A percentile compares a stretch with the other conserved stretches of the same genome.
Evolutionary conservation across 139 green algal species (phyloP).

Genomic region (Chlorella sp.): DNA sequence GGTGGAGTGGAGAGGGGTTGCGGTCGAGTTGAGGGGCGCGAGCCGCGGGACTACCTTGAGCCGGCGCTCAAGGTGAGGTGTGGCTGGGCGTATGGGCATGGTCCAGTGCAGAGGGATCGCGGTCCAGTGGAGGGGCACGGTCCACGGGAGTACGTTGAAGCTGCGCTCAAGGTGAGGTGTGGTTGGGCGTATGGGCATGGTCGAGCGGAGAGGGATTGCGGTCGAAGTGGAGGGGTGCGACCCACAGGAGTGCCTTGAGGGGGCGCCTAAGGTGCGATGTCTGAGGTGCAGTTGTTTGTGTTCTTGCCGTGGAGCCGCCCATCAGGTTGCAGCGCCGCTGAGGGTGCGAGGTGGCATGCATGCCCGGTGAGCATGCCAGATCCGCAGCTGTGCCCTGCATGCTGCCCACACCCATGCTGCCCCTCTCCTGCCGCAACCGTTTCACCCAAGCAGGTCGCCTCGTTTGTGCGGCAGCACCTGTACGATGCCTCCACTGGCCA

Average conservation of each 20-base stretch:
- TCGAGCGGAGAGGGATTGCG: background rate
- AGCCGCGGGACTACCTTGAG: background rate
- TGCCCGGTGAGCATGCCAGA: background rate
- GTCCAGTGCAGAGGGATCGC: background rate
- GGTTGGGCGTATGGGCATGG: background rate
- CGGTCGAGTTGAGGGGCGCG: background rate
- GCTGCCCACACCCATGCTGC: background rate
- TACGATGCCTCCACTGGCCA: conserved; percentile 60
- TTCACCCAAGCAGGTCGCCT: conserved; percentile 45
- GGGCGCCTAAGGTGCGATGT: background rate
- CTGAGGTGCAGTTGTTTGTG: background rate
- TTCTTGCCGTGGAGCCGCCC: background rate
- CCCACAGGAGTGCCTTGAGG: background rate
- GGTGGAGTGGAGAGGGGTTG: background rate
- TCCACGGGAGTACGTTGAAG: conserved; percentile 65
- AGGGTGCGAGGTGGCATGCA: no score
- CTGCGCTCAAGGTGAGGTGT: conserved; percentile 43
- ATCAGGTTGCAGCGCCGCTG: no score
- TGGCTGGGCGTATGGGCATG: no score
- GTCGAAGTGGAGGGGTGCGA: background rate
- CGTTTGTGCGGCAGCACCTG: conserved; percentile 74
- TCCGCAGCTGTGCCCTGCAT: background rate
- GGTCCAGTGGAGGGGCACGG: conserved; percentile 66
- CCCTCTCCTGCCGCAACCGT: background rate
- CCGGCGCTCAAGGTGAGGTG: background rate